These are phyloP conservation scores for Vinca minor DNA, from an alignment of 257 asterid species.

Conservation along the genomic window DNA sequence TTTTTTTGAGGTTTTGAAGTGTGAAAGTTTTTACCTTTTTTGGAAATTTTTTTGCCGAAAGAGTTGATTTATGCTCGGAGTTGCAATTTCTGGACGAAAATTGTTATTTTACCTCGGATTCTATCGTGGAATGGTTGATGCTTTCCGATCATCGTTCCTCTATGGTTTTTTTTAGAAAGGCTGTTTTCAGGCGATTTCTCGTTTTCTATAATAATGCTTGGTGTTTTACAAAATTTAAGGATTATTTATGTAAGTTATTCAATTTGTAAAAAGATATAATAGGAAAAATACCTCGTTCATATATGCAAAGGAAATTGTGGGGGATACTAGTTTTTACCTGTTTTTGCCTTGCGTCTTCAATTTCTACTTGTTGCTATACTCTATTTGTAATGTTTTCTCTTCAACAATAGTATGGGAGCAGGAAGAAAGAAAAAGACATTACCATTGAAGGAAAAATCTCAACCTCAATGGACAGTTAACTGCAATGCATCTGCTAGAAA, in stretches of 20 bases:
- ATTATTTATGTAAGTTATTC: background rate
- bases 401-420: slow-evolving; percentile 22
- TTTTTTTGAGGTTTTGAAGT: background rate
- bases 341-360: background rate
- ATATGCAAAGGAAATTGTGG: no score
- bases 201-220: no score
- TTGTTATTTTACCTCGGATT: background rate
- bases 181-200: no score
- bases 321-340: background rate
- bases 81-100: background rate
- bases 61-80: background rate
- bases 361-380: background rate
- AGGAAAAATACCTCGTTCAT: background rate
- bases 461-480: slow-evolving; percentile 15
- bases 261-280: no score
- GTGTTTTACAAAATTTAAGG: background rate
- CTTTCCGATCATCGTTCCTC: background rate
- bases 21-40: no score
- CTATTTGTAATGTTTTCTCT: background rate
- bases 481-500: slow-evolving; percentile 37
- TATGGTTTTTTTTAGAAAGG: background rate
- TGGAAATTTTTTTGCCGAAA: no score
- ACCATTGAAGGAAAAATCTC: background rate
- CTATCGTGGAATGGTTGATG: background rate
- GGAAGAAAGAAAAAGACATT: slow-evolving; percentile 19